Evolutionary conservation across 345 rosid genomes (phyloP), one percentile per base, ranked within the genome.

Genomic region (Euphorbia lathyris): DNA sequence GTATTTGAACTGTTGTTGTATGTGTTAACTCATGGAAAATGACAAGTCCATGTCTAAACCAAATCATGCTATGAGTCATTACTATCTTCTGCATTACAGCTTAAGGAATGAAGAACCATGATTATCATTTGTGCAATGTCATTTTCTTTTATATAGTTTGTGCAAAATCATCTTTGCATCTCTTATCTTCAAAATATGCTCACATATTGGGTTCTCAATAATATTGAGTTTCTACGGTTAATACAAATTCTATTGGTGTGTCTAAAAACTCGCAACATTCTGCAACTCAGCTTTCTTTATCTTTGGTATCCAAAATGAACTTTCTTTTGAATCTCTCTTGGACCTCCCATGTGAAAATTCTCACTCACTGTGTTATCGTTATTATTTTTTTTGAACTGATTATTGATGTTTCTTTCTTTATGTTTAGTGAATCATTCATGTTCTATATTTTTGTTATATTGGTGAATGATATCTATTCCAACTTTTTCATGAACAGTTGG

Each of bases 401-500:
- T 70, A 42, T 29, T 7, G 23, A 34, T 9, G 6, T 45, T n/a
- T n/a, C n/a, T 48, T 5, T 45, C 9, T 13, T 19, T 7, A 36
- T 68, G 50, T 43, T 60, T 36, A 12, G 40, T 26, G 47, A 63
- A 17, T 23, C 19, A 22, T 52, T 22, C 48, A 34, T 19, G 19
- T 64, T 34, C 17, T 38, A 5, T 1, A 2, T 64, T 12, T 68
- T 68, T 26, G 71, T 36, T 63, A 36, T 56, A 43, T 53, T 45
- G 47, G 63, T 59, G 47, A 74, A 45, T 56, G 43, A 32, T 51
- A 45, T 72, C 23, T 68, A 10, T n/a, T 81, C 22, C 56, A 19
- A 51, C 1, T 19, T 51, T 50, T 83, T 47, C 62, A 57, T 38
- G 48, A 66, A 79, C 96, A 89, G 98, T 59, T 94, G 84, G 93